Percentiles rank a stretch among this genome's conserved stretches.
Conservation (phyloP, 2,329 filamentous ascomycete genomes). For the Amylocarpus encephaloides region DNA sequence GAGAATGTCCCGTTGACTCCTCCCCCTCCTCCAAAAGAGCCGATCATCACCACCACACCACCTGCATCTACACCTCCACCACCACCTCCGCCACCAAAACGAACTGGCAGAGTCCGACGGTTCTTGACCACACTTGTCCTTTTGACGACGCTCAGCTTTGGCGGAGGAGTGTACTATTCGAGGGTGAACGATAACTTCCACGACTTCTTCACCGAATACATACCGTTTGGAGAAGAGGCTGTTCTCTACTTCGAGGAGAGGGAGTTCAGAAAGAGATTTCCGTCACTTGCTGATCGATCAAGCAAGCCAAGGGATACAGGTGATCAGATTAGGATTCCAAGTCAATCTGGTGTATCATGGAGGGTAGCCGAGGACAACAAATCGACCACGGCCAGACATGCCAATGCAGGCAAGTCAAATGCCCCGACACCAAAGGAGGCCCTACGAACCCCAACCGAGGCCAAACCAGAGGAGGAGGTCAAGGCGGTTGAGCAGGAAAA, state of each 20-base stretch:
- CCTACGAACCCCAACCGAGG: slow-evolving; percentile 26
- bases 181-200: slow-evolving; percentile 96
- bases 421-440: slow-evolving; percentile 22
- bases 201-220: slow-evolving; percentile 96
- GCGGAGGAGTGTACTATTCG: slow-evolving; percentile 85
- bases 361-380: slow-evolving; percentile 60
- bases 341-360: slow-evolving; percentile 80
- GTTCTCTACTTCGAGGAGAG: slow-evolving; percentile 94
- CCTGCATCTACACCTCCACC: slow-evolving; percentile 33
- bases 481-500: slow-evolving; percentile 33
- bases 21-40: slow-evolving; percentile 32
- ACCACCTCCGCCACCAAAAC: slow-evolving; percentile 38
- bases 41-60: slow-evolving; percentile 33
- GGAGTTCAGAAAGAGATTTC: slow-evolving; percentile 85
- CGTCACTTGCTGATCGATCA: slow-evolving; percentile 36
- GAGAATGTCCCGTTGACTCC: slow-evolving; percentile 42
- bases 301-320: slow-evolving; percentile 46
- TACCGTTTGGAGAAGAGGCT: slow-evolving; percentile 89
- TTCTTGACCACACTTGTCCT: slow-evolving; percentile 70
- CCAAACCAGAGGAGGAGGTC: slow-evolving; percentile 25
- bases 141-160: slow-evolving; percentile 72
- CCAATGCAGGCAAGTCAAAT: slow-evolving; percentile 42
- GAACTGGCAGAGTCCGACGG: slow-evolving; percentile 63
- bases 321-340: slow-evolving; percentile 73
- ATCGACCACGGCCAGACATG: slow-evolving; percentile 49